Evolutionary conservation across 2,329 filamentous ascomycete species (phyloP).

Genomic region (Dactylella cylindrospora): DNA sequence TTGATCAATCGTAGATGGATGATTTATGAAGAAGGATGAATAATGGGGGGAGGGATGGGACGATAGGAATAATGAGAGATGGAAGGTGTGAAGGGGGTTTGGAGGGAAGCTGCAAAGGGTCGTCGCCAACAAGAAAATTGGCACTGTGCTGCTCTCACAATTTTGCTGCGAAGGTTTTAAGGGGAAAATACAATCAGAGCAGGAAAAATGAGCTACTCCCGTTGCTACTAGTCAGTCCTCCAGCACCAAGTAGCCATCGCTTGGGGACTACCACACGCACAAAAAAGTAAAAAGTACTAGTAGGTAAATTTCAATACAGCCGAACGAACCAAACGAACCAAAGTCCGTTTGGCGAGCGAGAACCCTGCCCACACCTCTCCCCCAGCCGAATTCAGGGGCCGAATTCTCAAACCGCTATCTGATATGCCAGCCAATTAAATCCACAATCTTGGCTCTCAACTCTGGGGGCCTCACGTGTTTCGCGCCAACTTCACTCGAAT

Average conservation of each 20-base stretch:
- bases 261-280: slow-evolving; percentile 1
- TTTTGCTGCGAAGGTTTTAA: slow-evolving; percentile 49
- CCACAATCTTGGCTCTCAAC: background rate
- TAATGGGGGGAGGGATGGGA: slow-evolving; percentile 43
- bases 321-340: slow-evolving; percentile 25
- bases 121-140: slow-evolving; percentile 42
- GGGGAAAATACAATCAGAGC: slow-evolving; percentile 37
- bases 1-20: slow-evolving; percentile 27
- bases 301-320: slow-evolving; percentile 27
- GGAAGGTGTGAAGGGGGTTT: slow-evolving; percentile 37
- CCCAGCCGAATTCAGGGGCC: slow-evolving; percentile 42
- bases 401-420: background rate
- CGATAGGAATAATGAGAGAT: slow-evolving; percentile 39
- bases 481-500: background rate
- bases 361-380: slow-evolving; percentile 15
- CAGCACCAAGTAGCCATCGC: background rate
- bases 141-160: slow-evolving; percentile 11
- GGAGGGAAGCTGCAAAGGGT: slow-evolving; percentile 37
- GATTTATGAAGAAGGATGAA: slow-evolving; percentile 35
- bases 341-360: too few relatives aligned
- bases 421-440: slow-evolving; percentile 31
- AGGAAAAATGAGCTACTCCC: slow-evolving; percentile 32
- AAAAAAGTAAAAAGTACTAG: slow-evolving; percentile 29
- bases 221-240: background rate
- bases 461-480: background rate